phyloP scores from a whole-genome alignment of 2,329 filamentous ascomycete genomes.

The Ophiostoma novo-ulmi region DNA sequence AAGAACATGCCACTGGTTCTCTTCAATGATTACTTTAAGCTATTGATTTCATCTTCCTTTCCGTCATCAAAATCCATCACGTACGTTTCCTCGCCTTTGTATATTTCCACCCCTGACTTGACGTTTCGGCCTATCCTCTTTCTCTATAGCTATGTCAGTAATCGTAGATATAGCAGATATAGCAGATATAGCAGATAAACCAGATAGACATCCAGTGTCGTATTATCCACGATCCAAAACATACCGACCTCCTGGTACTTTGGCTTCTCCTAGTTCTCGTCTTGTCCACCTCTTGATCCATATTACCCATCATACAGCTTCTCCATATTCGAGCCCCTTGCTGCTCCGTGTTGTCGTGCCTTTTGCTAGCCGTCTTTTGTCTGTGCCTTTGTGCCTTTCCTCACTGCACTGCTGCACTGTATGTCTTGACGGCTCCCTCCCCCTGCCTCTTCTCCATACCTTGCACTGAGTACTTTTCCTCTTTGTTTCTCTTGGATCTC shows the following conservation, averaged over 20 bases:
- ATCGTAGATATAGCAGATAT: too few relatives aligned
- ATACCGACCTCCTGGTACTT: not conserved
- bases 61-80: not conserved
- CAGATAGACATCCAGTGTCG: not conserved
- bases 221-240: conserved; percentile 6
- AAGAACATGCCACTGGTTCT: not conserved
- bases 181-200: too few relatives aligned
- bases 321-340: conserved; percentile 7
- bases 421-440: conserved; percentile 1
- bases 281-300: conserved; percentile 4
- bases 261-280: too few relatives aligned
- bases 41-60: not conserved
- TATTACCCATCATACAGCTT: not conserved
- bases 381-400: not conserved
- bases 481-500: not conserved
- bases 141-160: not conserved
- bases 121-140: not conserved
- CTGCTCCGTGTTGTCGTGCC: not conserved
- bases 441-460: conserved; percentile 9
- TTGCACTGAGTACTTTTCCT: conserved; percentile 13
- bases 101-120: not conserved
- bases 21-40: too few relatives aligned
- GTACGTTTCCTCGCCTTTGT: not conserved
- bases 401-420: not conserved
- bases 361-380: not conserved